These are phyloP conservation scores for Calonectria pseudoturangicola DNA, from an alignment of 2,329 filamentous ascomycete species.

Conservation along the genomic window DNA sequence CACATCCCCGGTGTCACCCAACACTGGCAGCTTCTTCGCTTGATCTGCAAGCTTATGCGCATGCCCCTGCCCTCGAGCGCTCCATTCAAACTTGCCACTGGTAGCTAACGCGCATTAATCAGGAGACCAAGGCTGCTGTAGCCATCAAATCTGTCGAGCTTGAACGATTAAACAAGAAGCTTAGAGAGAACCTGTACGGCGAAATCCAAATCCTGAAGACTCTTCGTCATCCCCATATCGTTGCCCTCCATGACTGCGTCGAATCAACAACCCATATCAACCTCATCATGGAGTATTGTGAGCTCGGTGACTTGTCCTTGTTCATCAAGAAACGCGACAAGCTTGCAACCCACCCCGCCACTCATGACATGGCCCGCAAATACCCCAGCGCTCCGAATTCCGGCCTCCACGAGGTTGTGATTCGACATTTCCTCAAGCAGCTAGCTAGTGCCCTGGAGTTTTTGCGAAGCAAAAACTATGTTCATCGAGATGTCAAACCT, in stretches of 20 bases:
- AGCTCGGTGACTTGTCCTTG: slow-evolving; percentile 92
- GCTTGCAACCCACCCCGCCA: slow-evolving; percentile 85
- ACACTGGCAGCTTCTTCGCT: slow-evolving; percentile 17
- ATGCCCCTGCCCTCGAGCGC: not conserved
- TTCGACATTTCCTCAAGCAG: slow-evolving; percentile 96
- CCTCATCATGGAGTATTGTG: slow-evolving; percentile 98
- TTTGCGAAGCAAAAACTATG: slow-evolving; percentile 87
- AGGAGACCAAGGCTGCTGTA: slow-evolving; percentile 88
- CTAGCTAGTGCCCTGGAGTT: slow-evolving; percentile 94
- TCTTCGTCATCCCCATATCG: slow-evolving; percentile 96
- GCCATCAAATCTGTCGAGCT: slow-evolving; percentile 98
- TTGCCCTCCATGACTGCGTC: slow-evolving; percentile 94
- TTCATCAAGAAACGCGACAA: slow-evolving; percentile 97
- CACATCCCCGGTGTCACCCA: slow-evolving; percentile 36
- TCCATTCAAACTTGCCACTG: slow-evolving; percentile 17
- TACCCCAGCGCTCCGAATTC: slow-evolving; percentile 90
- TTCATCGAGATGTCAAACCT: slow-evolving; percentile 97
- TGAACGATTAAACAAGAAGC: slow-evolving; percentile 92
- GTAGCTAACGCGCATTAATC: slow-evolving; percentile 44
- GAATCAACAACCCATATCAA: slow-evolving; percentile 93
- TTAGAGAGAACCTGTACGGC: slow-evolving; percentile 95
- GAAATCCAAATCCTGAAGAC: slow-evolving; percentile 97
- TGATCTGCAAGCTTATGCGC: slow-evolving; percentile 18
- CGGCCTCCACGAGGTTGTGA: slow-evolving; percentile 97
- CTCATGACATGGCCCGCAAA: slow-evolving; percentile 92